Base-by-base conservation (phyloP, 1,139 yeast species). In the Meyerozyma carpophila region DNA sequence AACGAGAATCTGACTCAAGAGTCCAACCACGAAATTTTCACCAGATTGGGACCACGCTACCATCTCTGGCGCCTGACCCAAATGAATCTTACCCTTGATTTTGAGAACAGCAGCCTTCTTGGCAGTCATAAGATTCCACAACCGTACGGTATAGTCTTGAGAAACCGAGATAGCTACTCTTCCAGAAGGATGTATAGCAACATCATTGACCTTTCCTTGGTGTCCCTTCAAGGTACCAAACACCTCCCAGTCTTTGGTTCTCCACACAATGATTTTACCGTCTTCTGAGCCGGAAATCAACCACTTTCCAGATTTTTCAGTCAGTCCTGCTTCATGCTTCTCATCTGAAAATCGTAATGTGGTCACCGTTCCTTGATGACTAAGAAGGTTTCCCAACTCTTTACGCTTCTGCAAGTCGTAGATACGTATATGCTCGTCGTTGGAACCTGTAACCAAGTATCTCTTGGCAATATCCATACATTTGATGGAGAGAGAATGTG, bases 111-210 rank as follows among this genome's bases (percentile, higher is more conserved):
- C 91, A 6, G 98, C 98, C 65, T 90, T 91, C 59, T 88, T 87
- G n/a, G 90, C 95, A 4, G 98, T 91, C 98, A 93, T 90, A 54
- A 94, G 71, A 60, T 93, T 93, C 98, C 98, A 93, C 49, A 93
- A 73, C 56, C 94, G 74, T 34, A 94, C 75, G 8, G 95, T 85
- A 49, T 78, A 78, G 64, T 93, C 98, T 37, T 78, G 81, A 41
- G 95, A 88, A 5, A 89, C 96, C 46, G 95, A 84, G 29, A 94
- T 79, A 8, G 96, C 97, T 43, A 93, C 82, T 64, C 90, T 78
- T 14, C 96, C 96, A n/a, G 90, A 73, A 13, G 96, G 96, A 61
- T 93, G 99, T 40, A 93, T 85, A 31, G 91, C 85, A 41, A 93
- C 58, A 62, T 89, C 98, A 54, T 84, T 85, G 36, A 94, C 77